Evolutionary conservation across 140 eudicot genomes (phyloP).

Genomic region (Flaveria floridana): DNA sequence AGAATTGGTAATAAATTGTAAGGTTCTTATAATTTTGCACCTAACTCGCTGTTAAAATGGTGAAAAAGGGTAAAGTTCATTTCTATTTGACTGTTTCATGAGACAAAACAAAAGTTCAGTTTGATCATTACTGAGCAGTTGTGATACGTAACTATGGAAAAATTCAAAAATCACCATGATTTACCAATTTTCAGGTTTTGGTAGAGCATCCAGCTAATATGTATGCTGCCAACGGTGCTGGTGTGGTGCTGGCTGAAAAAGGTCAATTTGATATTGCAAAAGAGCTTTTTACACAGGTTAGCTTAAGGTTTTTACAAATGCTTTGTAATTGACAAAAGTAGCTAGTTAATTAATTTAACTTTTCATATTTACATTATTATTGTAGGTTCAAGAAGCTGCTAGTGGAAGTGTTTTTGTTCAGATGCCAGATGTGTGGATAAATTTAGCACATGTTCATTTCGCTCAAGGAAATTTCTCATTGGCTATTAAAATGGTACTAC

Average conservation of each 20-base stretch:
- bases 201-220: conserved; percentile 68
- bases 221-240: conserved; percentile 98
- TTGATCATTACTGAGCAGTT: neutral
- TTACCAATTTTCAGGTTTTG: conserved; percentile 56
- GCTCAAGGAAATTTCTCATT: conserved; percentile 88
- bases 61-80: neutral
- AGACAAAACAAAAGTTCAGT: neutral
- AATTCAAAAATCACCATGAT: neutral
- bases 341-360: neutral
- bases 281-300: conserved; percentile 91
- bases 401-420: conserved; percentile 87
- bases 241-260: conserved; percentile 91
- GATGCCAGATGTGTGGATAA: conserved; percentile 99
- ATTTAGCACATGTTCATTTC: conserved; percentile 93
- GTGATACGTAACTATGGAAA: neutral
- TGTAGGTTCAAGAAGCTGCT: conserved; percentile 96
- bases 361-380: neutral
- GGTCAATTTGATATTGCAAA: conserved; percentile 95
- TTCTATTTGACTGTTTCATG: neutral
- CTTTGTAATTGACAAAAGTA: neutral
- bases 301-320: conserved; percentile 10
- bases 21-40: neutral
- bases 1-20: neutral
- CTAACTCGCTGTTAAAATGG: neutral
- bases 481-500: conserved; percentile 86